Evolutionary conservation across 108 stramenopile species (phyloP).

Genomic region (Ochromonas danica): DNA sequence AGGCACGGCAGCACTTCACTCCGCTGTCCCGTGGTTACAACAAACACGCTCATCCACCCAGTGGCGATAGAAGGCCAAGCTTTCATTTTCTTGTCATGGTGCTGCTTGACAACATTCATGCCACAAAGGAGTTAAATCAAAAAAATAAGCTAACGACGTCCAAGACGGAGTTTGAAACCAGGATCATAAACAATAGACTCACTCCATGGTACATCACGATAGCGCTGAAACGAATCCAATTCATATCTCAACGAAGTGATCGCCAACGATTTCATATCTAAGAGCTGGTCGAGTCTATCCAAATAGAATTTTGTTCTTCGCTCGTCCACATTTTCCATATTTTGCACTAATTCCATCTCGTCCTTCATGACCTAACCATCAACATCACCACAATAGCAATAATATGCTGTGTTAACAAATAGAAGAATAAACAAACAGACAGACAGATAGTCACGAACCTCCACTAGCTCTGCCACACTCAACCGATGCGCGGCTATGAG

Average conservation of each 20-base stretch:
- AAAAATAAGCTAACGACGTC: no score
- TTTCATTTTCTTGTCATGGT: no score
- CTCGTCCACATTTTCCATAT: slow-evolving; percentile 22
- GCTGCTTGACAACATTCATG: no score
- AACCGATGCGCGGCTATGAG: slow-evolving; percentile 22
- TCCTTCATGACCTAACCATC: slow-evolving; percentile 34
- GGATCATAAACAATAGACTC: no score
- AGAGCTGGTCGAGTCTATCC: background rate
- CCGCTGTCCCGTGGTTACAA: no score
- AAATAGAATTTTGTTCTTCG: slow-evolving; percentile 3
- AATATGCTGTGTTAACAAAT: background rate
- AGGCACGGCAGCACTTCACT: no score
- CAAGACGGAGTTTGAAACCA: no score
- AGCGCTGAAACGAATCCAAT: slow-evolving; percentile 10
- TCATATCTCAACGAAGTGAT: background rate
- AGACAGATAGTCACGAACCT: no score
- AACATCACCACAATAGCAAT: background rate
- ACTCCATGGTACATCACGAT: background rate
- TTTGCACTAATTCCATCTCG: slow-evolving; percentile 34
- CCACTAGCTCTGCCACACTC: slow-evolving; percentile 20
- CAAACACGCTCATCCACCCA: no score
- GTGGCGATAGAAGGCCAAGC: no score
- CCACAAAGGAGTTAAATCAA: no score
- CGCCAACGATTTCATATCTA: slow-evolving; percentile 3
- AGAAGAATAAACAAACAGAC: no score